Base-by-base conservation (phyloP, 345 rosid species). In the Acer campestre region DNA sequence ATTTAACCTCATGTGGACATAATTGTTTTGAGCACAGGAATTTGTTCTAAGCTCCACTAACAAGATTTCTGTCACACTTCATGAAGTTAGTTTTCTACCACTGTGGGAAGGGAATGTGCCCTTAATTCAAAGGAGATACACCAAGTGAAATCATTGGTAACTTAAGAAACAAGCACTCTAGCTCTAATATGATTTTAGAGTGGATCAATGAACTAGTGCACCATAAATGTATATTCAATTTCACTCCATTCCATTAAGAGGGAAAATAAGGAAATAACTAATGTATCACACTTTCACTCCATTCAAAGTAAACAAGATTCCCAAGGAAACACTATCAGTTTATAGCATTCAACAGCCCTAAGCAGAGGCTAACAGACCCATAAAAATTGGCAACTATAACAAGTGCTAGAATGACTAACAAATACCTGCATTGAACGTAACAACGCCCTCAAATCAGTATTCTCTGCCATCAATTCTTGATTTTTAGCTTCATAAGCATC, bases 401-500 rank as follows among this genome's bases (percentile, higher is more conserved):
- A 75, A 71, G 49, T 11, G 2, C 46, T 29, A 53, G 38, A 66
- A 74, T 63, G 42, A 46, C 29, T 23, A 78, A 59, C 14, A 82
- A 10, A 53, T 78, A 93, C 99, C 91, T 96, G 99, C 81, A 95
- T 96, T 78, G 99, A 96, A 68, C 98, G 86, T 75, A 96, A 77
- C 70, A 90, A 83, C 17, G 97, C 98, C 84, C 98, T 93, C 81
- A 96, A 81, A 85, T 94, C 98, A 72, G 88, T 76, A 85, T 96
- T 94, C 83, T 96, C 99, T 53, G 94, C 87, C 85, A 94, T 82
- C 61, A 96, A 80, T 82, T 96, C 98, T 82, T 96, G 99, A 83
- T 92, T 94, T 85, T 94, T 94, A 35, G 91, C 87, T 78, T 96
- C 99, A 77, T 90, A 94, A 46, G 98, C 94, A 92, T 96, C 99